These are phyloP conservation scores for Paramecium bursaria DNA, from an alignment of 73 alveolate species.

Conservation along the genomic window DNA sequence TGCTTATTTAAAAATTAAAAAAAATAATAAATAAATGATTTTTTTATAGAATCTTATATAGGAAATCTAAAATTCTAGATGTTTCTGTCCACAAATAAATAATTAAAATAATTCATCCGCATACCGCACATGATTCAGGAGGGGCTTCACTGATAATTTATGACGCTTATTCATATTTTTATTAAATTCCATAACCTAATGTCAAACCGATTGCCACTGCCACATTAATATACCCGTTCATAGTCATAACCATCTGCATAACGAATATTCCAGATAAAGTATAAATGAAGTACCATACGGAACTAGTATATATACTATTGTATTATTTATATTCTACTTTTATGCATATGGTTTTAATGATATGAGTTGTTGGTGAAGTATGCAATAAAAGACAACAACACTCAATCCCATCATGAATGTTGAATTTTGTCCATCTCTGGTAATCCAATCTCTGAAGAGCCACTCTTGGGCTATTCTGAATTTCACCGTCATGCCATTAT, in stretches of 20 bases:
- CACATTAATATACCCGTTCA: slow-evolving; percentile 25
- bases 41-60: no score
- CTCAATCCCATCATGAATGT: background rate
- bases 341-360: no score
- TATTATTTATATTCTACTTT: background rate
- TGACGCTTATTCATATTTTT: no score
- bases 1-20: no score
- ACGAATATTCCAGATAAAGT: slow-evolving; percentile 51
- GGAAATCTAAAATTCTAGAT: no score
- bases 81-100: no score
- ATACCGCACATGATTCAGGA: no score
- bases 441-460: slow-evolving; percentile 12
- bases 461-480: slow-evolving; percentile 16
- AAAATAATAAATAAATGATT: no score
- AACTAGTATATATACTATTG: background rate
- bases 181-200: slow-evolving; percentile 33
- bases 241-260: slow-evolving; percentile 53
- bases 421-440: background rate
- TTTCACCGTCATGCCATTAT: slow-evolving; percentile 53
- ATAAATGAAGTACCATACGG: slow-evolving; percentile 15
- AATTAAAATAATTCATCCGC: no score
- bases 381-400: slow-evolving; percentile 45
- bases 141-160: no score
- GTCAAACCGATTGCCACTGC: background rate
- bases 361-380: slow-evolving; percentile 41